Base-by-base conservation (phyloP, 768 basidiomycete species). In the Amanita subjunquillea region DNA sequence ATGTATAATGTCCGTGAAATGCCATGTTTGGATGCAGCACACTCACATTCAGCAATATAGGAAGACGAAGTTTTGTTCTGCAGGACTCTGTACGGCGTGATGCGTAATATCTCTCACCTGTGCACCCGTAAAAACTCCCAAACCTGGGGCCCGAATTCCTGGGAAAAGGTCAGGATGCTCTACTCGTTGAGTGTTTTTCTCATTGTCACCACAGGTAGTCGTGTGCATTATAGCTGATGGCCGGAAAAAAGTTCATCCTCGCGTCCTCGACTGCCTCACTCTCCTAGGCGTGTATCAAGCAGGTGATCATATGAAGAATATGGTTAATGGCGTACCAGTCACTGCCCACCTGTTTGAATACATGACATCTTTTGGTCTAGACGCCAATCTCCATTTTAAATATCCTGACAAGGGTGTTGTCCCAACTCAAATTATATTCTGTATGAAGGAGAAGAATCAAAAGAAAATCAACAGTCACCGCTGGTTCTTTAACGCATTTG, bases 401-500 rank as follows among this genome's bases (percentile, higher is more conserved):
- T 91, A 89, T 58, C 88, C 91, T 0, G 92, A 93, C 63, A 92
- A 91, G 66, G 92, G 92, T 2, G 88, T 94, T 39, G 86, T 92
- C 10, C 93, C 92, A 2, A 91, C 87, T n/a, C 95, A 94, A 63
- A 92, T 90, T 46, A 83, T 98, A 30, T 90, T 90, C 63, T 88
- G 85, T 63, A 76, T 89, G 72, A 90, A 91, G 71, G 92, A 94
- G 71, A 88, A 82, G 72, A 97, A 95, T 63, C 86, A 91, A 63
- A 93, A 94, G 74, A 96, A 97, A 71, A 94, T 97, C 63, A 97
- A 96, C 65, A 90, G 87, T 44, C 93, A 96, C 61, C 75, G 94
- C 45, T 97, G 94, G 94, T 95, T 94, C 67, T 96, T 98, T 68
- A 97, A 96, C 63, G 94, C 91, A 0, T 89, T 97, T 63, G 87